Percentiles rank a stretch among this genome's conserved stretches.
phyloP scores from a whole-genome alignment of 352 stramenopile genomes.

The Phytophthora rubi region DNA sequence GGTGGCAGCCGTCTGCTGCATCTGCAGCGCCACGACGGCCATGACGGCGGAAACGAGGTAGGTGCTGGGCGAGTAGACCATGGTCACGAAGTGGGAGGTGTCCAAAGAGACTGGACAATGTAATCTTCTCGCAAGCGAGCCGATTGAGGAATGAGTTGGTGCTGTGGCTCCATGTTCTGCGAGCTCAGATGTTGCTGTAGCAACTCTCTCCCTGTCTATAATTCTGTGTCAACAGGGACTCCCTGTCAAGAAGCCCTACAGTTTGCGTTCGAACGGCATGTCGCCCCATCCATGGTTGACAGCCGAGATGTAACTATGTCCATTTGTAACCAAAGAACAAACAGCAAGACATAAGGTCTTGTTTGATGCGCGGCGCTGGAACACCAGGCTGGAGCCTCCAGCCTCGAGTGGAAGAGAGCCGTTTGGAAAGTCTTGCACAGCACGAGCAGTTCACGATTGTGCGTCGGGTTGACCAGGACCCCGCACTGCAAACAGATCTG shows the following conservation, averaged over 20 bases:
- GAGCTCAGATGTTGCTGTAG: conserved; percentile 1
- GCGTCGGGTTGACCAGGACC: neutral
- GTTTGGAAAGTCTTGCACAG: conserved; percentile 2
- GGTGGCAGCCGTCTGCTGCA: neutral
- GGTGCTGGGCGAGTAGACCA: conserved; percentile 3
- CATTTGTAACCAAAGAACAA: conserved; percentile 1
- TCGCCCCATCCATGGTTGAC: neutral
- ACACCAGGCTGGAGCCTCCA: neutral
- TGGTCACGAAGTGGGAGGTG: neutral
- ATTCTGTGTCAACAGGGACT: neutral
- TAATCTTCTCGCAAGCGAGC: conserved; percentile 4
- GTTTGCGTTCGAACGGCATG: neutral
- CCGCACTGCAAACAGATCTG: neutral
- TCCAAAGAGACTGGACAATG: neutral
- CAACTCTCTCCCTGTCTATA: neutral
- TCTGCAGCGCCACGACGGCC: conserved; percentile 5
- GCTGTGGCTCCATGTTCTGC: neutral
- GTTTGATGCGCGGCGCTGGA: neutral
- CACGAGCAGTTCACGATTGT: neutral
- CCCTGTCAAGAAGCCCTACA: neutral
- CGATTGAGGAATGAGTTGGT: neutral
- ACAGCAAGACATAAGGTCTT: neutral
- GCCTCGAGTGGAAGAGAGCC: neutral
- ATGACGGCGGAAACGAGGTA: conserved; percentile 12
- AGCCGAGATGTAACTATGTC: neutral